Evolutionary conservation across 441 rosid genomes (phyloP).

Genomic region (Viola pubescens): DNA sequence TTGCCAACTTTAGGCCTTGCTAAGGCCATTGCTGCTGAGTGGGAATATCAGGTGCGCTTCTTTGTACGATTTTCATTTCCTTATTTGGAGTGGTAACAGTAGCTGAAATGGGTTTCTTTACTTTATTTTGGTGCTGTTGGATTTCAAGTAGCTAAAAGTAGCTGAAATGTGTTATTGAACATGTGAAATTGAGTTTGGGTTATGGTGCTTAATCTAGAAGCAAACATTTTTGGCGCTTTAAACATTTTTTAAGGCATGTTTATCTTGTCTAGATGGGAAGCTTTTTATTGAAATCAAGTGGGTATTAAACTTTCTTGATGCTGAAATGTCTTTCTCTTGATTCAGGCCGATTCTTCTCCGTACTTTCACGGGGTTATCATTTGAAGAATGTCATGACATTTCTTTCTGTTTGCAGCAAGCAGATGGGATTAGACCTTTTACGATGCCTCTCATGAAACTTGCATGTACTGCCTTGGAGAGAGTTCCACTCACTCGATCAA

Average conservation of each 20-base stretch:
- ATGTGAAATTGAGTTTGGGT: neutral
- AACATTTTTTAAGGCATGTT: neutral
- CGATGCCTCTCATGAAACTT: slow-evolving; percentile 92
- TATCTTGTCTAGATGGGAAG: neutral
- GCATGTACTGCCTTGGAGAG: slow-evolving; percentile 92
- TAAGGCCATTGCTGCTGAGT: slow-evolving; percentile 87
- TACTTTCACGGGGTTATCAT: neutral
- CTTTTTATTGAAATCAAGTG: too few relatives aligned
- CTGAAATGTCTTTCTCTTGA: neutral
- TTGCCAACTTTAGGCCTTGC: slow-evolving; percentile 74
- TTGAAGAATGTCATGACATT: slow-evolving; percentile 18
- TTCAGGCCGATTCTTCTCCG: too few relatives aligned
- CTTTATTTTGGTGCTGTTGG: neutral
- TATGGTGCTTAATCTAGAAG: neutral
- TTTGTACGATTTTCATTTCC: neutral
- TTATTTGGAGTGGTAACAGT: neutral
- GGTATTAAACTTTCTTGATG: too few relatives aligned
- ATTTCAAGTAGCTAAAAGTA: too few relatives aligned
- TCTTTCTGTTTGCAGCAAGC: slow-evolving; percentile 40
- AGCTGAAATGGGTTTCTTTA: neutral
- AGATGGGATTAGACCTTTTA: slow-evolving; percentile 93
- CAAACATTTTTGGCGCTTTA: too few relatives aligned
- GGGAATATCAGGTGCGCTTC: slow-evolving; percentile 82
- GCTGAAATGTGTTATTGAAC: neutral
- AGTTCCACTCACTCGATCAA: slow-evolving; percentile 74